Evolutionary conservation across 1,284 basidiomycete species (phyloP).

Genomic region (Trichosporon coremiiforme): DNA sequence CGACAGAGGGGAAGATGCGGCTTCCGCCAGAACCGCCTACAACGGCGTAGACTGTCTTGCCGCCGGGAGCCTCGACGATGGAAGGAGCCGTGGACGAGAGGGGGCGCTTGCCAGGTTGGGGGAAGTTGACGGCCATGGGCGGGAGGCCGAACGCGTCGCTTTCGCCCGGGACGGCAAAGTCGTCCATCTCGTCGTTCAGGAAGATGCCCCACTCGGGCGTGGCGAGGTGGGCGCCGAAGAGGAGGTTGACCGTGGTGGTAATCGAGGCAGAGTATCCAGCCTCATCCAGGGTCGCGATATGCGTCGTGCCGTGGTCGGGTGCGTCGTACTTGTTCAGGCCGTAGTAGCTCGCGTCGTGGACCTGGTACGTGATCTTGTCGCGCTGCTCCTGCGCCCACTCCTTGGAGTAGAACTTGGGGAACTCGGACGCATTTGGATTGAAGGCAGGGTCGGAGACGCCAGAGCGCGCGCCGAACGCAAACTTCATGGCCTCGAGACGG

Average conservation of each 20-base stretch:
- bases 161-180: conserved; percentile 79
- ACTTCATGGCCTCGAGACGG: conserved; percentile 60
- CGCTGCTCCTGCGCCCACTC: conserved; percentile 66
- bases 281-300: conserved; percentile 75
- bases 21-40: conserved; percentile 85
- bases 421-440: conserved; percentile 58
- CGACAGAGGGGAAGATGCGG: conserved; percentile 75
- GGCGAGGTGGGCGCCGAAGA: conserved; percentile 78
- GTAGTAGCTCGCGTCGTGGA: conserved; percentile 79
- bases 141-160: conserved; percentile 80
- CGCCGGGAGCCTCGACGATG: conserved; percentile 74
- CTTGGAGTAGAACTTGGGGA: conserved; percentile 71
- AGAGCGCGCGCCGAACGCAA: conserved; percentile 62
- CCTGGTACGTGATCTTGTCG: conserved; percentile 63
- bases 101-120: conserved; percentile 76
- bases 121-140: conserved; percentile 87
- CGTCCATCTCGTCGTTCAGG: conserved; percentile 81
- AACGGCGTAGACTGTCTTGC: conserved; percentile 66
- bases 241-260: conserved; percentile 81
- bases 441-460: conserved; percentile 72
- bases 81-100: conserved; percentile 79
- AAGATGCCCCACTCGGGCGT: conserved; percentile 82
- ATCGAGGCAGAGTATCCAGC: conserved; percentile 80
- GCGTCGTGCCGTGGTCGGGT: conserved; percentile 87
- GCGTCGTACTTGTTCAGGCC: conserved; percentile 74